Conservation (phyloP, 2,329 filamentous ascomycete species). For the Diaporthe sp. region DNA sequence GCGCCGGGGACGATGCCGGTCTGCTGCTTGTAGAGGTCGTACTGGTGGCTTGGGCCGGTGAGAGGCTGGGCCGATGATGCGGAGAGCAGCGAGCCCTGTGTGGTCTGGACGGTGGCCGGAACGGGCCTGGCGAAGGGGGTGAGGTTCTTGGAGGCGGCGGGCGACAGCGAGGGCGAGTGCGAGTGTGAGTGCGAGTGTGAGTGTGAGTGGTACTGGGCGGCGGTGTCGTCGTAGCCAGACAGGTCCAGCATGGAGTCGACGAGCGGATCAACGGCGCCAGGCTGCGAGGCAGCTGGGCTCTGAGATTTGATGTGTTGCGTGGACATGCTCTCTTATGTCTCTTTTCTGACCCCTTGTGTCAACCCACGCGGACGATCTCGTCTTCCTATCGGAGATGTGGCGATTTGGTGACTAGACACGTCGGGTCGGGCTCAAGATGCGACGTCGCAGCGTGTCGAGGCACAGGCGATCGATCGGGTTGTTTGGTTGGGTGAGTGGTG, state of each 20-base stretch:
- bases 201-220: constrained; percentile 43
- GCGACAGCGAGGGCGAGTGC: constrained; percentile 73
- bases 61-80: constrained; percentile 66
- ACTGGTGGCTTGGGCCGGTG: constrained; percentile 91
- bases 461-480: neutral
- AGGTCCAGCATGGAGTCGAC: constrained; percentile 73
- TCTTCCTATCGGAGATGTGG: neutral
- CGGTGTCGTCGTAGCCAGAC: constrained; percentile 72
- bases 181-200: constrained; percentile 59
- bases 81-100: constrained; percentile 67
- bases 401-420: neutral
- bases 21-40: constrained; percentile 95
- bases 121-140: constrained; percentile 65
- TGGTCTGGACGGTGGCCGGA: constrained; percentile 58
- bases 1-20: constrained; percentile 92
- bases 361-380: constrained; percentile 7
- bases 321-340: constrained; percentile 43
- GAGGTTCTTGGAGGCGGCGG: constrained; percentile 62
- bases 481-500: neutral
- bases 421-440: neutral
- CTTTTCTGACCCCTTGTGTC: neutral
- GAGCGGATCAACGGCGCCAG: constrained; percentile 62
- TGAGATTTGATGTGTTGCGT: constrained; percentile 45
- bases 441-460: neutral
- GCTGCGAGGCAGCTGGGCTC: constrained; percentile 48